These are phyloP conservation scores for Sphaceloma murrayae DNA, from an alignment of 2,329 filamentous ascomycete genomes.

Conservation along the genomic window DNA sequence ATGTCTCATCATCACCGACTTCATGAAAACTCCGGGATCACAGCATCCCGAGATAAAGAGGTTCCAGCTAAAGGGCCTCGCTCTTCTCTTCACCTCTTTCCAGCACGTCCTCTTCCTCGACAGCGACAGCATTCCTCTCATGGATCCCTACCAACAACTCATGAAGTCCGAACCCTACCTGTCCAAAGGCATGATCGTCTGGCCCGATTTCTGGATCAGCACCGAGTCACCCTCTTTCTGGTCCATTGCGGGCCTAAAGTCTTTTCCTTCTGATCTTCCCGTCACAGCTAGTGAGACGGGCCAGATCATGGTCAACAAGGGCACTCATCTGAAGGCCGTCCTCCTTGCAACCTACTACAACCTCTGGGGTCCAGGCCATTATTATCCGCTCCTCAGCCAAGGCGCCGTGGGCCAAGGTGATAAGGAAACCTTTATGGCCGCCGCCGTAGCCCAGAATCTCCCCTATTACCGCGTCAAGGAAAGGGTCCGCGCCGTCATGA, in stretches of 20 bases:
- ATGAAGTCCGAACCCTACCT: slow-evolving; percentile 36
- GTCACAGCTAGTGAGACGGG: slow-evolving; percentile 36
- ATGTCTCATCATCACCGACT: slow-evolving; percentile 38
- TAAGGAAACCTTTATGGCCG: slow-evolving; percentile 43
- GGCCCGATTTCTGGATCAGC: slow-evolving; percentile 41
- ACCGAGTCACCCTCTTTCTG: slow-evolving; percentile 34
- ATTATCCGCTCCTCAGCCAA: slow-evolving; percentile 39
- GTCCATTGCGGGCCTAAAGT: slow-evolving; percentile 29
- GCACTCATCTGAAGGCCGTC: slow-evolving; percentile 33
- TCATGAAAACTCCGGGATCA: slow-evolving; percentile 25
- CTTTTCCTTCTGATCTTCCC: slow-evolving; percentile 29
- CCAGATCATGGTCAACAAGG: slow-evolving; percentile 38
- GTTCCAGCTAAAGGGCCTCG: slow-evolving; percentile 42
- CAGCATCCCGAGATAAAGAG: slow-evolving; percentile 29
- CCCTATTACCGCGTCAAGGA: slow-evolving; percentile 35
- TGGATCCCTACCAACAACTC: slow-evolving; percentile 32
- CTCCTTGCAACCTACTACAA: slow-evolving; percentile 44
- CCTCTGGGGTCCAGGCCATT: slow-evolving; percentile 37
- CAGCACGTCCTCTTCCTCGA: slow-evolving; percentile 42
- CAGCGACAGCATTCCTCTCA: slow-evolving; percentile 38
- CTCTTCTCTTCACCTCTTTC: slow-evolving; percentile 43
- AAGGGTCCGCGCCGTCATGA: slow-evolving; percentile 20
- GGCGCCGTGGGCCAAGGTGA: slow-evolving; percentile 42
- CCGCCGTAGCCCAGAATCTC: slow-evolving; percentile 33
- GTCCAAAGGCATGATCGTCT: slow-evolving; percentile 35